These are phyloP conservation scores for Austroboletus eburneus DNA, from an alignment of 768 basidiomycete species.

Conservation along the genomic window DNA sequence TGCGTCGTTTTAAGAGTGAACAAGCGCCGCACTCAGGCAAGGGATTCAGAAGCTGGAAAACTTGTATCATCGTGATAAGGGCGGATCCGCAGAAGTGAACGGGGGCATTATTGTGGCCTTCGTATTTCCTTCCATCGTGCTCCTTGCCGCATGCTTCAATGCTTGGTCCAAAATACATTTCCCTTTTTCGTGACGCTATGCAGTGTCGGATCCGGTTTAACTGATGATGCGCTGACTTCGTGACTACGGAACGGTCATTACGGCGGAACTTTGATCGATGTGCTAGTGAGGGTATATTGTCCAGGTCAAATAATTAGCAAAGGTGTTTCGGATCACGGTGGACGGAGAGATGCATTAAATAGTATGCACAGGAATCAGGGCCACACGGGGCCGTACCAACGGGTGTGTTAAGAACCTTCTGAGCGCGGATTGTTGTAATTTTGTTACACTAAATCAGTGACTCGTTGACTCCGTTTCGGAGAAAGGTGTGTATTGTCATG, in stretches of 20 bases:
- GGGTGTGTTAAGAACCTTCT: too few species aligned
- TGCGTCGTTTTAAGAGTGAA: slow-evolving; percentile 3
- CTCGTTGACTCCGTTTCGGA: slow-evolving; percentile 3
- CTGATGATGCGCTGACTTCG: not conserved
- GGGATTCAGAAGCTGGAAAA: slow-evolving; percentile 27
- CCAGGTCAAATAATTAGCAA: not conserved
- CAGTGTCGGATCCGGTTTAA: not conserved
- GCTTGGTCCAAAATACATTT: not conserved
- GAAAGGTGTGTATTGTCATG: slow-evolving; percentile 4
- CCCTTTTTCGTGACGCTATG: not conserved
- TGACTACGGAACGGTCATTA: not conserved
- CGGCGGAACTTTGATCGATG: not conserved
- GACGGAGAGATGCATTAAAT: slow-evolving; percentile 1
- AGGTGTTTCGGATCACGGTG: too few species aligned
- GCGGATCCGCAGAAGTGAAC: slow-evolving; percentile 23
- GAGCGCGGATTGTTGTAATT: too few species aligned
- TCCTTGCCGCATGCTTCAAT: slow-evolving; percentile 1
- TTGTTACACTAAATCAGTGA: slow-evolving; percentile 13
- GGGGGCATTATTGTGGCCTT: not conserved
- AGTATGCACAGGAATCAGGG: slow-evolving; percentile 6
- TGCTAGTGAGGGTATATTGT: not conserved
- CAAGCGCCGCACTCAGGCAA: slow-evolving; percentile 12
- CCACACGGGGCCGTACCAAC: too few species aligned
- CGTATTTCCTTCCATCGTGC: not conserved
- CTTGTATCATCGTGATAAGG: slow-evolving; percentile 29